Percentiles rank a stretch among this genome's conserved stretches.
Evolutionary conservation across 2,329 filamentous ascomycete species (phyloP).

Genomic region (Tolypocladium tundrense): DNA sequence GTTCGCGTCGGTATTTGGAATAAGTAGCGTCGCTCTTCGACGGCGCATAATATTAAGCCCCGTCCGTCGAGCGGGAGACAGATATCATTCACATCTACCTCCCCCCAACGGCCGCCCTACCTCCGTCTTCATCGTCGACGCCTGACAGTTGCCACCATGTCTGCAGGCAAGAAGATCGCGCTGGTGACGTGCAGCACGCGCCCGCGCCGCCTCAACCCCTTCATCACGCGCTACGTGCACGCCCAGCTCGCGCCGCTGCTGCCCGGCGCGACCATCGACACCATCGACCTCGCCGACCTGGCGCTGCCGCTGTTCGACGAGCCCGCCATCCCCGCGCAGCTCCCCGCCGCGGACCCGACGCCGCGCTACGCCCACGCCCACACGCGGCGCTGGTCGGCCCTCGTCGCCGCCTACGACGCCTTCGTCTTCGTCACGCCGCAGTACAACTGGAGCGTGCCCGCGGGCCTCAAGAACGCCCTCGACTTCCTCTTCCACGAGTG

Average conservation of each 20-base stretch:
- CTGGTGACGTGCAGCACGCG: slow-evolving; percentile 26
- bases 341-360: slow-evolving; percentile 17
- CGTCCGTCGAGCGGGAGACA: too few relatives aligned
- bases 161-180: slow-evolving; percentile 14
- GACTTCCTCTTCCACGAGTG: slow-evolving; percentile 52
- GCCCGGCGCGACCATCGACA: slow-evolving; percentile 6
- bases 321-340: slow-evolving; percentile 23
- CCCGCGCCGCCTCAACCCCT: slow-evolving; percentile 19
- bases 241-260: slow-evolving; percentile 11
- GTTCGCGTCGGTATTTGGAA: background rate
- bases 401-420: slow-evolving; percentile 32
- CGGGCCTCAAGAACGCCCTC: slow-evolving; percentile 49
- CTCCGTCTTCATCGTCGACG: background rate
- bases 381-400: slow-evolving; percentile 32
- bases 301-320: slow-evolving; percentile 37
- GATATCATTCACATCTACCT: too few relatives aligned
- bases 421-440: slow-evolving; percentile 41
- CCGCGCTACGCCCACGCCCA: slow-evolving; percentile 26
- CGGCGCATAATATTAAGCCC: too few relatives aligned
- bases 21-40: too few relatives aligned
- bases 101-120: too few relatives aligned
- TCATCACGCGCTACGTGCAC: slow-evolving; percentile 22
- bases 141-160: background rate
- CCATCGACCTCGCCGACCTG: slow-evolving; percentile 26
- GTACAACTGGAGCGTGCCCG: slow-evolving; percentile 47